phyloP scores from a whole-genome alignment of 495 filamentous ascomycete species.

The Hapsidospora chrysogenum region DNA sequence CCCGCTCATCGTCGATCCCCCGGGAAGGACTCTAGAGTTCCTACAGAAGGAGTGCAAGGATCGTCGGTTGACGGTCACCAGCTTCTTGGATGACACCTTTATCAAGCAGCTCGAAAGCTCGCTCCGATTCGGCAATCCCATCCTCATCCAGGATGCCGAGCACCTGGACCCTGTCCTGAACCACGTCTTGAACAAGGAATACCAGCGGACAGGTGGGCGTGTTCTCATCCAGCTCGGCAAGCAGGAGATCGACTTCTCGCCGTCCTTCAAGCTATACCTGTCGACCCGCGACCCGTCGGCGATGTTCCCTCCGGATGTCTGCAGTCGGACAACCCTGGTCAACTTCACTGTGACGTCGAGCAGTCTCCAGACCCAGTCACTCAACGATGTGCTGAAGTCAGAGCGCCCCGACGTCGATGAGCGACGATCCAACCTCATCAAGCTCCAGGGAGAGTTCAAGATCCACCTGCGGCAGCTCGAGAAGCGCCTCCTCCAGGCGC shows the following conservation, averaged over 20 bases:
- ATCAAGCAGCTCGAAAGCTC: conserved; percentile 95
- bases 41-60: conserved; percentile 86
- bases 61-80: conserved; percentile 85
- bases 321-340: conserved; percentile 95
- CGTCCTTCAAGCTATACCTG: conserved; percentile 87
- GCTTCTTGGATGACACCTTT: conserved; percentile 95
- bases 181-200: conserved; percentile 98
- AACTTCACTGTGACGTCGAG: conserved; percentile 99
- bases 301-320: conserved; percentile 92
- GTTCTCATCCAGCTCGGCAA: conserved; percentile 96
- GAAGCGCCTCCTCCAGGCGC: conserved; percentile 79
- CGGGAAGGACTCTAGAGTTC: conserved; percentile 85
- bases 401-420: conserved; percentile 98
- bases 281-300: conserved; percentile 94
- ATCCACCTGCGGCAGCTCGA: conserved; percentile 92
- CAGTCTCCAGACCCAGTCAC: conserved; percentile 91
- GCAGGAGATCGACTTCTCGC: conserved; percentile 98
- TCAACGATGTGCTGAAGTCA: conserved; percentile 92
- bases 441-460: conserved; percentile 97
- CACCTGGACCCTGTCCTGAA: conserved; percentile 94
- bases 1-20: conserved; percentile 94
- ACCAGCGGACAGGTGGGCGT: conserved; percentile 97
- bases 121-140: conserved; percentile 92
- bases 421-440: conserved; percentile 88
- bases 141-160: conserved; percentile 96